phyloP scores from a whole-genome alignment of 441 rosid genomes.

The Brassica balearica region DNA sequence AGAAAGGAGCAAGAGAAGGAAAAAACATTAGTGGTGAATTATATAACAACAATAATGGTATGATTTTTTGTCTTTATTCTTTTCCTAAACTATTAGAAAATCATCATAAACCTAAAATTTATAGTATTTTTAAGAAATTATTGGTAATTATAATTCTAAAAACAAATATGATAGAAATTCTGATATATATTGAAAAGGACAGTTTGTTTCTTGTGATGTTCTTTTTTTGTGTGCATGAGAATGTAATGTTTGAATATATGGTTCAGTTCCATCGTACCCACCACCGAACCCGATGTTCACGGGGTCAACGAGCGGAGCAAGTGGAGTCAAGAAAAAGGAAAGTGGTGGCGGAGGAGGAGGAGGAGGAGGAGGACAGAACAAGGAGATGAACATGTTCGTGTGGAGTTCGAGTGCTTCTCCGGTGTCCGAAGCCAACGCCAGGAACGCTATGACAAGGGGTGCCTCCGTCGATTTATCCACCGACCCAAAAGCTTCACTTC shows the following conservation, averaged over 20 bases:
- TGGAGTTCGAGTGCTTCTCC: conserved; percentile 96
- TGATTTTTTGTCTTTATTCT: background rate
- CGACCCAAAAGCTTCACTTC: conserved; percentile 52
- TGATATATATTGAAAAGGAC: background rate
- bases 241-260: background rate
- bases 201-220: background rate
- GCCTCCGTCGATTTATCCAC: conserved; percentile 57
- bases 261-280: conserved; percentile 57
- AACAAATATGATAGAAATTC: background rate
- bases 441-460: conserved; percentile 62
- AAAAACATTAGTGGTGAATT: conserved; percentile 84
- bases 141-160: background rate
- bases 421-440: conserved; percentile 74
- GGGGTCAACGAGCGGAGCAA: conserved; percentile 58
- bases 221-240: background rate
- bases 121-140: background rate
- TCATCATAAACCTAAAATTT: background rate
- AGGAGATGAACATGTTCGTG: conserved; percentile 88
- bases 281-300: conserved; percentile 87
- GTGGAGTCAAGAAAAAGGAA: conserved; percentile 61
- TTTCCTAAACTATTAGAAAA: background rate
- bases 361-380: conserved; percentile 39
- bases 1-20: conserved; percentile 65
- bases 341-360: conserved; percentile 33
- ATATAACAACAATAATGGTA: conserved; percentile 49